These are phyloP conservation scores for Beverwykella pulmonaria DNA, from an alignment of 495 filamentous ascomycete genomes.

Conservation along the genomic window DNA sequence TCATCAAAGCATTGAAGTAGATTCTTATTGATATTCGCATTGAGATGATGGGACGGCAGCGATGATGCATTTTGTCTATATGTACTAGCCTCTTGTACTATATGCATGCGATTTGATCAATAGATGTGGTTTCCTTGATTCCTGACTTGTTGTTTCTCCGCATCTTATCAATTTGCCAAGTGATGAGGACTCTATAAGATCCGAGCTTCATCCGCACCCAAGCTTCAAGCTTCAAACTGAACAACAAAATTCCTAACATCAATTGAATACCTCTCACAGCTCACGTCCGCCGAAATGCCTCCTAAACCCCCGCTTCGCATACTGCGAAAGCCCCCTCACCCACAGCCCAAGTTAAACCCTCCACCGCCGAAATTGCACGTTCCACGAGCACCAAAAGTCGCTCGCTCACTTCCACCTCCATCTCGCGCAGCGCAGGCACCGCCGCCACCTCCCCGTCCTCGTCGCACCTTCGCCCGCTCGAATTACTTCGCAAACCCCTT, in stretches of 20 bases:
- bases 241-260: not conserved
- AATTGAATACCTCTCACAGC: no score
- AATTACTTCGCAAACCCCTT: not conserved
- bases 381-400: not conserved
- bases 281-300: conserved; percentile 2
- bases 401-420: not conserved
- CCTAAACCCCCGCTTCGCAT: conserved; percentile 12
- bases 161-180: conserved; percentile 7
- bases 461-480: not conserved
- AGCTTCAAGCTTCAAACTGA: conserved; percentile 10
- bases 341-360: not conserved
- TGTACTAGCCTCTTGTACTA: conserved; percentile 37
- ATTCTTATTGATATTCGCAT: conserved; percentile 8
- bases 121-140: conserved; percentile 7
- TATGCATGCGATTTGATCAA: conserved; percentile 16
- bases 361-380: not conserved
- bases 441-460: not conserved
- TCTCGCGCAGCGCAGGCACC: no score
- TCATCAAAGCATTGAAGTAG: conserved; percentile 77
- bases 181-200: not conserved
- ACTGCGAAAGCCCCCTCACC: not conserved
- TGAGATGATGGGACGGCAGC: conserved; percentile 18
- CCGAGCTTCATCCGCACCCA: not conserved
- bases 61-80: conserved; percentile 37
- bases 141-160: not conserved